A percentile compares a stretch with the other conserved stretches of the same genome.
These are phyloP conservation scores for Suillus americanus DNA, from an alignment of 768 basidiomycete species.

Conservation along the genomic window DNA sequence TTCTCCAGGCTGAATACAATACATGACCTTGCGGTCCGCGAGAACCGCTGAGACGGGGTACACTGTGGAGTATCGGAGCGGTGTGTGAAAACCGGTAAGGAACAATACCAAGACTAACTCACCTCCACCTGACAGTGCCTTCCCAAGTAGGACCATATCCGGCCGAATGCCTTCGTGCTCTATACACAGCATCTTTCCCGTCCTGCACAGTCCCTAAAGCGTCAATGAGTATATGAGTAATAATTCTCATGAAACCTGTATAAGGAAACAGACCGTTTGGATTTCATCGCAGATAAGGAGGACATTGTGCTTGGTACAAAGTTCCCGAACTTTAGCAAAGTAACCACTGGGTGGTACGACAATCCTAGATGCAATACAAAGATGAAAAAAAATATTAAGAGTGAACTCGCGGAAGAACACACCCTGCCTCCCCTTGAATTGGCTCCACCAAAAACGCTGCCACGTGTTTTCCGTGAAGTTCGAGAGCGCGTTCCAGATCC, in stretches of 20 bases:
- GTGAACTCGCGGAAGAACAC: conserved; percentile 28
- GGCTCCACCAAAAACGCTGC: conserved; percentile 97
- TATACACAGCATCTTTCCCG: conserved; percentile 90
- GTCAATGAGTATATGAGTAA: conserved; percentile 5
- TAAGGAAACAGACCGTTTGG: conserved; percentile 64
- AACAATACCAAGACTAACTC: conserved; percentile 26
- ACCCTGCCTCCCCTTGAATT: conserved; percentile 99
- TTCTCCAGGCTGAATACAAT: conserved; percentile 91
- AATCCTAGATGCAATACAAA: conserved; percentile 51
- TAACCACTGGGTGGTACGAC: conserved; percentile 91
- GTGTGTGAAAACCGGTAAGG: conserved; percentile 11
- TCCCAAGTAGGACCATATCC: conserved; percentile 91
- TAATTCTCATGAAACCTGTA: conserved; percentile 1
- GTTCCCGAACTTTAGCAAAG: conserved; percentile 66
- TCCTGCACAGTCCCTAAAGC: conserved; percentile 79
- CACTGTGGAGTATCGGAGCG: conserved; percentile 43
- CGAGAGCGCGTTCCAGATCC: conserved; percentile 81
- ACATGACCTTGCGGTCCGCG: conserved; percentile 89
- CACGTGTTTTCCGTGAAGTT: conserved; percentile 75
- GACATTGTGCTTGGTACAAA: conserved; percentile 92
- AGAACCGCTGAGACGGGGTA: conserved; percentile 97
- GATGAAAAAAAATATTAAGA: not conserved
- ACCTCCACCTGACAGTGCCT: conserved; percentile 96
- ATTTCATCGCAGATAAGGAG: conserved; percentile 99
- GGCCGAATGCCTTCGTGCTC: conserved; percentile 88